phyloP scores from a whole-genome alignment of 331 rosid genomes.

The Quercus lobata region DNA sequence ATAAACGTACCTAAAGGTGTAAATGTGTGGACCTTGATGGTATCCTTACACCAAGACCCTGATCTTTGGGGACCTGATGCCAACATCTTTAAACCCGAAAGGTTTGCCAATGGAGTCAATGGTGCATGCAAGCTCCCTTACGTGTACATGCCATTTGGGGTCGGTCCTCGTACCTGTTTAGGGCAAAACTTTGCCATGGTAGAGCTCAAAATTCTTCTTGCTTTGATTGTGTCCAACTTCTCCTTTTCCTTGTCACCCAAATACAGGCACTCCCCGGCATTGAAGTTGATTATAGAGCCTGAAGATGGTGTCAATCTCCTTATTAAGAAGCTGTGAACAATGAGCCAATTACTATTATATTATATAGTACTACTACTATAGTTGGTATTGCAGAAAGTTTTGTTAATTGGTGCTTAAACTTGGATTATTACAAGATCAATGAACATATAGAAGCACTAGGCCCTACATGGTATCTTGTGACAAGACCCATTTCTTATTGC shows the following conservation, averaged over 20 bases:
- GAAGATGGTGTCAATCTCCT: background rate
- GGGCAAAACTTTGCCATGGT: constrained; percentile 10
- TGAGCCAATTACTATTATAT: background rate
- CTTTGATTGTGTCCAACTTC: background rate
- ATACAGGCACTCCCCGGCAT: background rate
- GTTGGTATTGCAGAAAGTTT: too few relatives aligned
- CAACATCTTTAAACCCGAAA: constrained; percentile 7
- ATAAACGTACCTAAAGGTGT: constrained; percentile 13
- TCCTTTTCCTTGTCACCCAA: constrained; percentile 14
- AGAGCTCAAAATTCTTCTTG: constrained; percentile 1
- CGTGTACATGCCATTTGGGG: constrained; percentile 9
- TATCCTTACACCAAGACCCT: background rate
- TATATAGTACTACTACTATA: too few relatives aligned
- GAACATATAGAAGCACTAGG: too few relatives aligned
- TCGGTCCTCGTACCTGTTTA: constrained; percentile 1
- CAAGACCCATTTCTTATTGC: too few relatives aligned
- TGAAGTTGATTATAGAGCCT: background rate
- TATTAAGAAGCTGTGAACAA: background rate
- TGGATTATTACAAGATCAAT: too few relatives aligned
- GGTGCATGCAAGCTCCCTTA: constrained; percentile 10
- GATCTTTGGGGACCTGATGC: constrained; percentile 16
- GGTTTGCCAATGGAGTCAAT: constrained; percentile 13
- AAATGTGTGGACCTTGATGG: background rate
- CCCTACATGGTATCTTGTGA: too few relatives aligned
- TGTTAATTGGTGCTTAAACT: too few relatives aligned